Evolutionary conservation across 2,329 filamentous ascomycete genomes (phyloP).

Genomic region (Lasiodiplodia hormozganensis): DNA sequence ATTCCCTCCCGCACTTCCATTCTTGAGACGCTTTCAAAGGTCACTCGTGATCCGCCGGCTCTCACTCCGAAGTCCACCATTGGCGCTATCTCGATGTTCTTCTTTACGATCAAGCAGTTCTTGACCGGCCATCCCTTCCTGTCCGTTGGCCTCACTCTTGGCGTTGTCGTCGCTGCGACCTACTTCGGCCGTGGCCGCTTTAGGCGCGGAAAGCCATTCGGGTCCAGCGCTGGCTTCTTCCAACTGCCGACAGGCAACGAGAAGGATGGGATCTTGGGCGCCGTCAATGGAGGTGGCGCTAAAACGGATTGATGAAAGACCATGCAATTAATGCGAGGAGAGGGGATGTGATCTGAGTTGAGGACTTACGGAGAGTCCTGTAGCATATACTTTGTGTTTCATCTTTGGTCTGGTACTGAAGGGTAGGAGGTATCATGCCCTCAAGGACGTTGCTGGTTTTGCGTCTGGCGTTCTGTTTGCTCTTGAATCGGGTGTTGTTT

Average conservation of each 20-base stretch:
- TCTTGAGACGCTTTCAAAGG: constrained; percentile 80
- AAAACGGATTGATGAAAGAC: constrained; percentile 38
- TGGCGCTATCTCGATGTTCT: constrained; percentile 72
- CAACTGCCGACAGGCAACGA: constrained; percentile 60
- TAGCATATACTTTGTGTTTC: constrained; percentile 18
- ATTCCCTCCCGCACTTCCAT: constrained; percentile 89
- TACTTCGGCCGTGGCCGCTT: constrained; percentile 42
- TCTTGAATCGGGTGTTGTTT: neutral
- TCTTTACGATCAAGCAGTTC: constrained; percentile 56
- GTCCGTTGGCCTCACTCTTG: constrained; percentile 62
- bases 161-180: constrained; percentile 60
- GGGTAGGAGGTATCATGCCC: constrained; percentile 12
- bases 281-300: constrained; percentile 31
- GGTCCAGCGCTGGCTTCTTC: constrained; percentile 61
- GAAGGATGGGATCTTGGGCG: constrained; percentile 69
- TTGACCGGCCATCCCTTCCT: constrained; percentile 54
- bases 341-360: neutral
- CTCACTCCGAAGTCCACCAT: constrained; percentile 82
- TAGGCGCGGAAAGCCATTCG: constrained; percentile 33
- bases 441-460: constrained; percentile 7
- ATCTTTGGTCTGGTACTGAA: constrained; percentile 20
- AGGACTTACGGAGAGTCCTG: neutral
- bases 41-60: constrained; percentile 71
- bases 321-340: constrained; percentile 14
- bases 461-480: constrained; percentile 16